phyloP scores from a whole-genome alignment of 495 filamentous ascomycete species.

The Daldinia childiae region DNA sequence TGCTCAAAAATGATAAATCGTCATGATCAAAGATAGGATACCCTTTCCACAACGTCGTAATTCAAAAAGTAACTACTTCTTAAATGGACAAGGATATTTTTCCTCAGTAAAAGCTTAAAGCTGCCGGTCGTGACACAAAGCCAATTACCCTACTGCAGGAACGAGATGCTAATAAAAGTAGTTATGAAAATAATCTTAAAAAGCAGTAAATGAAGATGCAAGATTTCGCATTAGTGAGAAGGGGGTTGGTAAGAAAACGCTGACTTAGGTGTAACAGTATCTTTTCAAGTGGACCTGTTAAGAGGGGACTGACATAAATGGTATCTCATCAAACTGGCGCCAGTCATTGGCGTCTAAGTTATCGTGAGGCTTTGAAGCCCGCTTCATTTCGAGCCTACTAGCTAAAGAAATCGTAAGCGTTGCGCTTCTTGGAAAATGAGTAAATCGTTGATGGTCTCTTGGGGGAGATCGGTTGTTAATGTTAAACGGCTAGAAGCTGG shows the following conservation, averaged over 20 bases:
- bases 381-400: slow-evolving; percentile 26
- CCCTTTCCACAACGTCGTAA: slow-evolving; percentile 19
- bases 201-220: slow-evolving; percentile 28
- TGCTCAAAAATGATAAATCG: slow-evolving; percentile 23
- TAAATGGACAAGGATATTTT: slow-evolving; percentile 18
- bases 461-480: background rate
- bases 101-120: slow-evolving; percentile 11
- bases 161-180: slow-evolving; percentile 44
- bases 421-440: slow-evolving; percentile 14
- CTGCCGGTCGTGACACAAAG: slow-evolving; percentile 26
- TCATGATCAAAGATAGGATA: slow-evolving; percentile 15
- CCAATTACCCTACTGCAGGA: slow-evolving; percentile 43
- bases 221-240: slow-evolving; percentile 23
- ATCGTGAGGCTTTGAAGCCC: slow-evolving; percentile 36
- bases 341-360: slow-evolving; percentile 15
- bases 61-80: slow-evolving; percentile 20
- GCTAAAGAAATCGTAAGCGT: slow-evolving; percentile 26
- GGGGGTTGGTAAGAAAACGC: slow-evolving; percentile 10
- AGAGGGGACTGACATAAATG: slow-evolving; percentile 34
- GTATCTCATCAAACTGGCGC: slow-evolving; percentile 28
- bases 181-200: slow-evolving; percentile 19
- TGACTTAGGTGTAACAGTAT: slow-evolving; percentile 38
- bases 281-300: slow-evolving; percentile 33
- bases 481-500: slow-evolving; percentile 12
- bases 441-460: slow-evolving; percentile 5